A percentile compares a stretch with the other conserved stretches of the same genome.
These are phyloP conservation scores for Lizanozyma gosingica DNA, from an alignment of 1,139 yeast genomes.

Conservation along the genomic window DNA sequence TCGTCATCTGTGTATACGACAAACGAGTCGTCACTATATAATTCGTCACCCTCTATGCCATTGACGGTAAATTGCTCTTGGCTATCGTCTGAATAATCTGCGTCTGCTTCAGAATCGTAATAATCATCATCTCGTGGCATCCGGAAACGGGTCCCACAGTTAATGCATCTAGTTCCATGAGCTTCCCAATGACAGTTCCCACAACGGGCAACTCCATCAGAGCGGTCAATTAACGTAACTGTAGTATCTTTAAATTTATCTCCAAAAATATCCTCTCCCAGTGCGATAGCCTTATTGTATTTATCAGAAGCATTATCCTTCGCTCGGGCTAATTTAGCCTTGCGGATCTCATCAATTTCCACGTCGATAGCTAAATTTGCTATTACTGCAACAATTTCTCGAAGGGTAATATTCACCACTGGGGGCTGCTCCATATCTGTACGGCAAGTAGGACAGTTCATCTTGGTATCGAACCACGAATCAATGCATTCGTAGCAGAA, in stretches of 20 bases:
- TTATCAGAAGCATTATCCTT: slow-evolving; percentile 16
- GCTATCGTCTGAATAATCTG: slow-evolving; percentile 14
- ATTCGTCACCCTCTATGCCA: slow-evolving; percentile 6
- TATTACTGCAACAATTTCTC: slow-evolving; percentile 21
- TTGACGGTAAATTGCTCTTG: slow-evolving; percentile 4
- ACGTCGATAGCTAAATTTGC: slow-evolving; percentile 17
- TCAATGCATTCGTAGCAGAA: slow-evolving; percentile 41
- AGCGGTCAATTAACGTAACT: slow-evolving; percentile 45
- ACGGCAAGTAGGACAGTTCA: slow-evolving; percentile 52
- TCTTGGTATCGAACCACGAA: slow-evolving; percentile 41
- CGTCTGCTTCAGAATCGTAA: slow-evolving; percentile 22
- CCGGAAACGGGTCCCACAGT: slow-evolving; percentile 41
- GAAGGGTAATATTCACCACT: slow-evolving; percentile 32
- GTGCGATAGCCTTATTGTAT: slow-evolving; percentile 29
- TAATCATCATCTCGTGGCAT: slow-evolving; percentile 20
- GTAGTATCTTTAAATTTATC: slow-evolving; percentile 40
- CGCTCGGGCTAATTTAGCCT: slow-evolving; percentile 15
- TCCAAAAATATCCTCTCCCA: slow-evolving; percentile 32
- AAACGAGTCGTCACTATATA: slow-evolving; percentile 18
- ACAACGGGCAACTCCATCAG: slow-evolving; percentile 76
- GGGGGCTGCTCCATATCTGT: slow-evolving; percentile 35
- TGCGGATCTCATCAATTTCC: slow-evolving; percentile 13
- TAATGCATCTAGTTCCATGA: slow-evolving; percentile 43
- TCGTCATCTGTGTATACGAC: slow-evolving; percentile 12
- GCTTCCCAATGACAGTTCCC: slow-evolving; percentile 82